Evolutionary conservation across 495 filamentous ascomycete genomes (phyloP), one percentile per base, ranked within the genome.

Genomic region (Zalerion maritima): DNA sequence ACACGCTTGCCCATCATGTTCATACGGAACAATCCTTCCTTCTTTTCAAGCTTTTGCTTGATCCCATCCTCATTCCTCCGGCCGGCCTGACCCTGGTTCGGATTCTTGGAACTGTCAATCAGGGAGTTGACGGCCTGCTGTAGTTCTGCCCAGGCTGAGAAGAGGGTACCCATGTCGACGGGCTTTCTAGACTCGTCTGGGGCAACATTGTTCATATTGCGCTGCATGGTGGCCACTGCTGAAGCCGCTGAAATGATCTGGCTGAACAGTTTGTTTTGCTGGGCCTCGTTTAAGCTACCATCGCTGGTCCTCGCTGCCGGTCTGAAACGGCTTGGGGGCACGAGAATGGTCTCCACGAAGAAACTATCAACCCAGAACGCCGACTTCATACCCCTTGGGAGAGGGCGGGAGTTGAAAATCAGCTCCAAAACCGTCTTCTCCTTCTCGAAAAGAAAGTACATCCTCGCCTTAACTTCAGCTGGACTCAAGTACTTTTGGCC

Each of bases 1-100:
- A 99, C 91, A 58, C 91, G 81, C 61, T 99, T 99, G 26, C 91
- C 91, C 91, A 99, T 99, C 87, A 99, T 96, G 59, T 99, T 92
- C 67, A 87, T 96, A 41, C 91, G 67, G 63, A 99, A 96, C 26
- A 99, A 58, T 26, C 91, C 91, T 46, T 99, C 91, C 55, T 99
- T 99, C 67, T 96, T 96, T 55, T 99, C 91, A 10, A 99, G 67
- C 43, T 83, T 78, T 46, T 99, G 91, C 55, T 96, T 99, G 52
- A 99, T 91, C 34, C 91, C 91, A 21, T 84, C 76, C 34, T 80
- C 73, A 24, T 75, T 73, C 27, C 65, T 55, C 45, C 68, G 69
- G 3, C 64, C 77, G 5, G 81, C 81, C 3, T 66, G 55, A 6
- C 86, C 85, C 23, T 74, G 71, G 7, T 83, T 59, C 8, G 81